These are phyloP conservation scores for Letharia columbiana DNA, from an alignment of 495 filamentous ascomycete genomes.

Conservation along the genomic window DNA sequence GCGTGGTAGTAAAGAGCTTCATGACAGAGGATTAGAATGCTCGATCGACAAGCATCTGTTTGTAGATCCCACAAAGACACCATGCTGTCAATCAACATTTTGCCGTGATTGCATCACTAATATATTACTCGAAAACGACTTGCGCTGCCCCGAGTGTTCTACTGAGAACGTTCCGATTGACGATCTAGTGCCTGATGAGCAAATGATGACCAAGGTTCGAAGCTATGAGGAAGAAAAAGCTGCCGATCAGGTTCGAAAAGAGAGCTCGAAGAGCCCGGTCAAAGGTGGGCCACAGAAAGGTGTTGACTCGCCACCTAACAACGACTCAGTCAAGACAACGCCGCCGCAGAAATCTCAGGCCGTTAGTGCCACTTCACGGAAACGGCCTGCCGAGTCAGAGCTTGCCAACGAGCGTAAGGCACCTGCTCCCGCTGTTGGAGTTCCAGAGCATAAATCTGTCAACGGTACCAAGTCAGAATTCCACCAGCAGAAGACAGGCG, in stretches of 20 bases:
- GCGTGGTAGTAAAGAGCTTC: constrained; percentile 68
- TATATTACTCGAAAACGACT: constrained; percentile 94
- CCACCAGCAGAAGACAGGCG: constrained; percentile 17
- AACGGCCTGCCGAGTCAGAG: constrained; percentile 65
- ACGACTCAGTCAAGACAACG: constrained; percentile 13
- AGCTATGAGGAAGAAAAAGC: constrained; percentile 62
- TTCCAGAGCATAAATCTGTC: constrained; percentile 23
- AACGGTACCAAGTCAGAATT: constrained; percentile 27
- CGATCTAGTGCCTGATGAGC: constrained; percentile 75
- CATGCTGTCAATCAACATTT: constrained; percentile 94
- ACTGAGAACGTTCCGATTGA: constrained; percentile 87
- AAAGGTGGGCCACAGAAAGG: constrained; percentile 35
- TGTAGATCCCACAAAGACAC: constrained; percentile 94
- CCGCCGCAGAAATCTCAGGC: constrained; percentile 18
- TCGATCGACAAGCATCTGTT: constrained; percentile 94
- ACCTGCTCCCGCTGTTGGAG: constrained; percentile 33
- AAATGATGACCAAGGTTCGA: constrained; percentile 34
- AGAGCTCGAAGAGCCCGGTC: constrained; percentile 48
- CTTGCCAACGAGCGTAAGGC: constrained; percentile 56
- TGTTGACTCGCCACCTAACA: constrained; percentile 7
- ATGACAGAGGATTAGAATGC: constrained; percentile 83
- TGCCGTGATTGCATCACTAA: constrained; percentile 99
- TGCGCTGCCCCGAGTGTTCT: constrained; percentile 85
- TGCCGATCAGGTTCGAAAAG: constrained; percentile 52
- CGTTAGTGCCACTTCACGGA: background rate